Evolutionary conservation across 345 rosid species (phyloP), one percentile per base, ranked within the genome.

Genomic region (Lepidium sativum): DNA sequence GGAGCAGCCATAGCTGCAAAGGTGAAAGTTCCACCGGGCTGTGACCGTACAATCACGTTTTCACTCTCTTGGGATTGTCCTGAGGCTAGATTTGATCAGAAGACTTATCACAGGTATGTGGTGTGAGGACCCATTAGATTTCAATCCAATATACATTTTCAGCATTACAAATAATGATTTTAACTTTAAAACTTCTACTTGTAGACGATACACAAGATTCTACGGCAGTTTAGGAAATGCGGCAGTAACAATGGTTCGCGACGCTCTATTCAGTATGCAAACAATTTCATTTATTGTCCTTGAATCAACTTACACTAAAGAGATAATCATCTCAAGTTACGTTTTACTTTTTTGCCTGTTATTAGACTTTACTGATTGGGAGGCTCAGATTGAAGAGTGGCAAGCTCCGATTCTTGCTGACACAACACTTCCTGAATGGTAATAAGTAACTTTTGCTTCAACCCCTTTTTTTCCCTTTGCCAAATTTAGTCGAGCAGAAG

Each of bases 51-150:
- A n/a, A 80, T 84, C 44, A 89, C 84, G 12, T 90, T 92, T 78
- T 84, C 97, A 1, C 80, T 92, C 74, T 83, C 97, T 37, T 92
- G 97, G 96, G 97, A 92, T 73, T 84, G 95, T 67, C 98, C 98
- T 9, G 98, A 92, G 77, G 81, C 80, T 45, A 76, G 74, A 65
- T 92, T 90, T 67, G 69, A 67, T 23, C 80, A 83, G 27, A 87
- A 87, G 68, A 81, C 86, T 63, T 92, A 92, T 72, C 82, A 87
- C 75, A 87, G 88, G 98, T 86, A 40, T 65, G 71, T 41, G 70
- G 70, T 60, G 29, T 21, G 40, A 64, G 9, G 58, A 20, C 20
- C 10, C 14, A 57, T 21, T 51, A 40, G 13, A 57, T 40, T 32
- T 15, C n/a, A 54, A 10, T 38, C n/a, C 8, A 1, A 25, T 42